These are phyloP conservation scores for Protostelium mycophagum DNA, from an alignment of 78 protist species.

Conservation along the genomic window DNA sequence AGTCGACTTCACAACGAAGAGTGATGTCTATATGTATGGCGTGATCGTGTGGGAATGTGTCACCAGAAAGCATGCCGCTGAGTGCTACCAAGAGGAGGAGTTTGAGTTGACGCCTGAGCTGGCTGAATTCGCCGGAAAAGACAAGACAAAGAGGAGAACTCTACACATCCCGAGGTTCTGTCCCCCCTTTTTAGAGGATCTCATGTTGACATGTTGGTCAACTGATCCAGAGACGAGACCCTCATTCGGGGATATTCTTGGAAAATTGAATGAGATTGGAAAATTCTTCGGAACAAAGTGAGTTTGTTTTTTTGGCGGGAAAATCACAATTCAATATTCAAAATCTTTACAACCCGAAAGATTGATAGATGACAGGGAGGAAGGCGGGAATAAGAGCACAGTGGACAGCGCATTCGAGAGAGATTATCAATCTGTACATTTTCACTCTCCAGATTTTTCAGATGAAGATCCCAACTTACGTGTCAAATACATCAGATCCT, in stretches of 20 bases:
- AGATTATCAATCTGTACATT: neutral
- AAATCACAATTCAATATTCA: no score
- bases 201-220: neutral
- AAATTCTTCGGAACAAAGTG: neutral
- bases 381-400: no score
- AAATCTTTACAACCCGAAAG: no score
- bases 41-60: neutral
- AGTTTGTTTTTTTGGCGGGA: neutral
- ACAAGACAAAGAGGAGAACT: neutral
- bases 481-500: neutral
- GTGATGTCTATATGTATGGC: neutral
- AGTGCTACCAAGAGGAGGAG: neutral
- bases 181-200: neutral
- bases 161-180: neutral
- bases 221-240: neutral
- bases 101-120: neutral
- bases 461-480: neutral
- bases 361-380: no score
- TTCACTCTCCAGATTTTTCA: neutral
- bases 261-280: neutral
- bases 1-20: neutral
- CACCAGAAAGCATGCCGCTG: neutral
- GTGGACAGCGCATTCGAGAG: neutral
- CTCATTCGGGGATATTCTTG: neutral
- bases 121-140: neutral